phyloP scores from a whole-genome alignment of 108 stramenopile species.

The Cyclotella cryptica region DNA sequence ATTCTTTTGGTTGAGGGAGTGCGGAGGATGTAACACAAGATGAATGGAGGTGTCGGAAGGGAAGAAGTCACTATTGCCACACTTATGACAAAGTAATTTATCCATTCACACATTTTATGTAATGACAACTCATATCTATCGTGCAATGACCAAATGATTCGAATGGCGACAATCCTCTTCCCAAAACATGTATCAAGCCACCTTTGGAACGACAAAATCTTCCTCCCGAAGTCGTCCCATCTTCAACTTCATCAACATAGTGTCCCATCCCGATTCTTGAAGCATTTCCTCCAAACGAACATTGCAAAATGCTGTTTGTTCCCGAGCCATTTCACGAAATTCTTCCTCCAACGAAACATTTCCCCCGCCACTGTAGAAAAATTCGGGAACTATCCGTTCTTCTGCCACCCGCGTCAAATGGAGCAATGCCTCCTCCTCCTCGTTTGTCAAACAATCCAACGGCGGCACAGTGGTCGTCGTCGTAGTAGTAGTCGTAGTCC shows the following conservation, averaged over 20 bases:
- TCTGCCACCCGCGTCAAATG: not conserved
- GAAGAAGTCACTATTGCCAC: too few species aligned
- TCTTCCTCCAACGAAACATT: not conserved
- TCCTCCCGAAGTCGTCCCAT: not conserved
- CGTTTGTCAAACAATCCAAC: conserved; percentile 1
- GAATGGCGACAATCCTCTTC: too few species aligned
- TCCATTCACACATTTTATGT: too few species aligned
- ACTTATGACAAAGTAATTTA: too few species aligned
- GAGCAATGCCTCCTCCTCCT: not conserved
- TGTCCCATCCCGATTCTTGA: not conserved
- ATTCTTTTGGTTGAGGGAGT: too few species aligned
- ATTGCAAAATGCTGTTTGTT: not conserved
- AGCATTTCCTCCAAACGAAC: not conserved
- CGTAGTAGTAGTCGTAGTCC: too few species aligned
- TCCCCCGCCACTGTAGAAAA: not conserved
- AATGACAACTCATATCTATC: too few species aligned
- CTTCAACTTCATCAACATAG: not conserved
- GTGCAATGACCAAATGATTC: too few species aligned
- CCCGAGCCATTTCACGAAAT: not conserved
- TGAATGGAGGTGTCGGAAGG: too few species aligned
- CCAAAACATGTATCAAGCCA: too few species aligned
- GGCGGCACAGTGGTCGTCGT: not conserved
- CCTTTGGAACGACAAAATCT: not conserved
- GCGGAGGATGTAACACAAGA: too few species aligned
- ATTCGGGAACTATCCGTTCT: not conserved